A percentile compares a stretch with the other conserved stretches of the same genome.
Evolutionary conservation across 768 basidiomycete species (phyloP).

Genomic region (Xerocomus spinulosus): DNA sequence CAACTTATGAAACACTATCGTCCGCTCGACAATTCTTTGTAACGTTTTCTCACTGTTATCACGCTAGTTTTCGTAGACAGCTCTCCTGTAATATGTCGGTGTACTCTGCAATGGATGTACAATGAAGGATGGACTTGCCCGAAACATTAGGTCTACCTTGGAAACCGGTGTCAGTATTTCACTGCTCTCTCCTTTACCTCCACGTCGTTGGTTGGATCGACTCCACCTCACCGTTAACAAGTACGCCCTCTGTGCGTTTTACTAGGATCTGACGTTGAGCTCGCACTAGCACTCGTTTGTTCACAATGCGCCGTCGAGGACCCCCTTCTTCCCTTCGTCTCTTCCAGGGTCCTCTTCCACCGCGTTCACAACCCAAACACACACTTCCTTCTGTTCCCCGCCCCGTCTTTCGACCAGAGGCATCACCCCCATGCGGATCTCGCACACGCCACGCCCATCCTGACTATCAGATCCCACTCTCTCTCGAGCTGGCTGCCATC

Average conservation of each 20-base stretch:
- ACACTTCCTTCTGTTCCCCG: conserved; percentile 62
- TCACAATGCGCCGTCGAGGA: conserved; percentile 58
- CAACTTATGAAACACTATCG: conserved; percentile 74
- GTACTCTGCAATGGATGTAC: background rate
- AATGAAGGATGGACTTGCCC: background rate
- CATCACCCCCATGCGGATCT: conserved; percentile 11
- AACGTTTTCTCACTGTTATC: conserved; percentile 10
- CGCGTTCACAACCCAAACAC: conserved; percentile 59
- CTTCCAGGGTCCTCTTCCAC: conserved; percentile 55
- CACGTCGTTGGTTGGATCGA: too few species aligned
- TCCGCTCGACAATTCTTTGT: conserved; percentile 40
- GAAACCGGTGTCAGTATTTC: too few species aligned
- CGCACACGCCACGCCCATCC: conserved; percentile 11
- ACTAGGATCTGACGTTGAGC: too few species aligned
- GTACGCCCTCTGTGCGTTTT: background rate
- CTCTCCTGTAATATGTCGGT: background rate
- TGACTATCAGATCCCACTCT: conserved; percentile 22
- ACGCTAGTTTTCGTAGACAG: background rate
- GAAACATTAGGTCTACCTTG: background rate
- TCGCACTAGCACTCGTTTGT: background rate
- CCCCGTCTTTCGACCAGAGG: conserved; percentile 43
- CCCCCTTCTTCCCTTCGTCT: conserved; percentile 66
- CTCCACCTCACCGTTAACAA: too few species aligned
- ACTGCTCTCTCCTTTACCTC: too few species aligned
- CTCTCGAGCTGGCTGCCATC: conserved; percentile 17